Evolutionary conservation across 345 rosid genomes (phyloP), one percentile per base, ranked within the genome.

Genomic region (Mallotus nudiflorus): DNA sequence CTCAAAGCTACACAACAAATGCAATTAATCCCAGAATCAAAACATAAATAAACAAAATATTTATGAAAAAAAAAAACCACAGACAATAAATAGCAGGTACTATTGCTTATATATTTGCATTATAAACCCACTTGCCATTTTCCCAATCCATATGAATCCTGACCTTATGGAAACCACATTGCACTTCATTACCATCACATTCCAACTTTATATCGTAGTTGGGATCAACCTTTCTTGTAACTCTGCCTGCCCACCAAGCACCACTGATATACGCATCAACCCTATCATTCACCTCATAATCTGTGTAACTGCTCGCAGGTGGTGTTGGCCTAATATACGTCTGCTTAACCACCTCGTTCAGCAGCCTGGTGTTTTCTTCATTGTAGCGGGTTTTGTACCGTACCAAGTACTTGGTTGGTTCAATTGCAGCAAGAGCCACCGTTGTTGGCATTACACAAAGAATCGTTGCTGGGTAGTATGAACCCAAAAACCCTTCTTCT

Each of bases 251-350:
- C 54, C 70, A 27, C 81, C 82, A 77, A 42, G 67, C 80, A 7
- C 22, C 52, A 42, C 72, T 48, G 45, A 78, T 40, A 25, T 53
- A 81, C 54, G 77, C 80, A n/a, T 81, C 82, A 28, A 81, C 77
- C 55, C 25, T 20, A 35, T 27, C 61, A 13, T 24, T 31, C n/a
- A 10, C 61, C 35, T 27, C 16, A 18, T 27, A 56, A 56, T 27
- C 1, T 28, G 1, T 27, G 37, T 28, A 27, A 3, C 9, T 10
- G 15, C 28, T 22, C 7, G 12, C 29, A 1, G 58, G 58, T 19
- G 31, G 58, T 8, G 58, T 1, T 1, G 58, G 58, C 31, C 31
- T 22, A 5, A 53, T 22, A 25, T 22, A 29, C 58, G 1, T 31
- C 14, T 2, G 15, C 5, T 22, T 13, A 53, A 53, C 29, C 10